Percentiles rank a stretch among this genome's conserved stretches.
Evolutionary conservation across 768 basidiomycete species (phyloP).

Genomic region (Trametes cubensis): DNA sequence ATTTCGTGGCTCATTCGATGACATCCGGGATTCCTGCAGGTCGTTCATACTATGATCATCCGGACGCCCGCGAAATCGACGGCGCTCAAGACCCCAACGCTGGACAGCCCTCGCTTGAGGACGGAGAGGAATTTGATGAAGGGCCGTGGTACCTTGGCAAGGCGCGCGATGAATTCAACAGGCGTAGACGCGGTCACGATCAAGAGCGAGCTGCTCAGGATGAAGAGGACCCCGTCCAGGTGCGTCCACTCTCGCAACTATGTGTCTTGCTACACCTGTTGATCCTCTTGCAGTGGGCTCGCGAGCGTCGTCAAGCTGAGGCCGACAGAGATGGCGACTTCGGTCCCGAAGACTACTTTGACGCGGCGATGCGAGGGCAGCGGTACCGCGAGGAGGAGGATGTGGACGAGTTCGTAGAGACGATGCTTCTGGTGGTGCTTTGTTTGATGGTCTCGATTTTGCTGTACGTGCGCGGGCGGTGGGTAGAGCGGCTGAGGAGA

Average conservation of each 20-base stretch:
- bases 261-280: not conserved
- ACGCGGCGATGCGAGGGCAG: constrained; percentile 59
- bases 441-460: constrained; percentile 74
- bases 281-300: constrained; percentile 62
- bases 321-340: constrained; percentile 74
- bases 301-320: constrained; percentile 71
- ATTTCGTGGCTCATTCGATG: not conserved
- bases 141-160: constrained; percentile 80
- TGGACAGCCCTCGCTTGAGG: constrained; percentile 12
- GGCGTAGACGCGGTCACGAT: constrained; percentile 48
- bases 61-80: constrained; percentile 27
- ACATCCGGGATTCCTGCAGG: constrained; percentile 4
- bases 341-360: constrained; percentile 83
- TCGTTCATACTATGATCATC: constrained; percentile 23
- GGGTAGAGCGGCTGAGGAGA: constrained; percentile 70
- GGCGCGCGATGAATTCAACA: constrained; percentile 76
- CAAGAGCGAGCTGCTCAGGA: constrained; percentile 38
- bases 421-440: constrained; percentile 72
- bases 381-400: constrained; percentile 63
- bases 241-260: constrained; percentile 33
- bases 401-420: constrained; percentile 75
- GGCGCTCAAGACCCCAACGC: constrained; percentile 11
- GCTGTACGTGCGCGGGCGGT: constrained; percentile 78
- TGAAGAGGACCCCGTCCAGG: constrained; percentile 78
- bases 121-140: constrained; percentile 33